phyloP scores from a whole-genome alignment of 768 basidiomycete genomes.

The Naganishia vaughanmartiniae region DNA sequence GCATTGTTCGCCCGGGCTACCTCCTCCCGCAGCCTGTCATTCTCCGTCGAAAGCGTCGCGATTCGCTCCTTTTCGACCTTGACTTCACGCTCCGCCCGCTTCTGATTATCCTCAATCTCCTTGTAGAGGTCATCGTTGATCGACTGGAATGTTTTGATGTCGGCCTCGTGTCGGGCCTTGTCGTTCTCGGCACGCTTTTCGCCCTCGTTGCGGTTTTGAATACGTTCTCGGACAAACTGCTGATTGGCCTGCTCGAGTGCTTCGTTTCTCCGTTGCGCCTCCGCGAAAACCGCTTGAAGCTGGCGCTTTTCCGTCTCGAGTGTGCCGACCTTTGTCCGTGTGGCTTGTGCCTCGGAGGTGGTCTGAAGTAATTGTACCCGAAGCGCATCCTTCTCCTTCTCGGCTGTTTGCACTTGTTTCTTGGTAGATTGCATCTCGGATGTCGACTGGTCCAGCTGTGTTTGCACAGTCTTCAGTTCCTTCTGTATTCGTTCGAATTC shows the following conservation, averaged over 20 bases:
- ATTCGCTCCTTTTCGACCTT: neutral
- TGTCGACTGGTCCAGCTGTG: neutral
- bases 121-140: neutral
- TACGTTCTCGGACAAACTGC: neutral
- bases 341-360: neutral
- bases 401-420: neutral
- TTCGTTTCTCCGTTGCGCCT: neutral
- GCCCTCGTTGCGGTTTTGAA: neutral
- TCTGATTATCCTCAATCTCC: neutral
- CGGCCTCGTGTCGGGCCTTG: too few relatives aligned
- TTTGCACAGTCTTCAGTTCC: neutral
- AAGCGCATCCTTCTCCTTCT: neutral
- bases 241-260: neutral
- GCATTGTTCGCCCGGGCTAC: neutral
- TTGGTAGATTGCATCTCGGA: neutral
- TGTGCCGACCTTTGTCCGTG: neutral
- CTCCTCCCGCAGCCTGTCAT: neutral
- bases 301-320: neutral
- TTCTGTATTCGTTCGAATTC: neutral
- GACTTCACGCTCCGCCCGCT: neutral
- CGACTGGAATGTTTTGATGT: neutral
- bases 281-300: neutral
- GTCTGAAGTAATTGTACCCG: neutral
- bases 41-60: neutral
- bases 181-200: neutral